phyloP scores from a whole-genome alignment of 2,329 filamentous ascomycete genomes.

The Penicillium sp. region DNA sequence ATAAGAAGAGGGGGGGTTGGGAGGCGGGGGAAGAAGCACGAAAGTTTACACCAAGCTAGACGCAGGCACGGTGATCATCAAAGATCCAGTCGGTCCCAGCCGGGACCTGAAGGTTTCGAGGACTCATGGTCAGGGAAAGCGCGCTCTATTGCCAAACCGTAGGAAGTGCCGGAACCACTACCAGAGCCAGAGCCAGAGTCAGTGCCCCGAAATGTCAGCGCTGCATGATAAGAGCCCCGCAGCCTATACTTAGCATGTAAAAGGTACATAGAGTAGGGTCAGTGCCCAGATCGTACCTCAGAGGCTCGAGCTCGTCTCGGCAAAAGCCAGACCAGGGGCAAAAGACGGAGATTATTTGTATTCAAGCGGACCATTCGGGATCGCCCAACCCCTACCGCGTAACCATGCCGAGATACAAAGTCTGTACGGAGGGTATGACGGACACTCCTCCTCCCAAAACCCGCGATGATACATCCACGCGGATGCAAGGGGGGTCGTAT shows the following conservation, averaged over 20 bases:
- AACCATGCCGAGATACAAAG: conserved; percentile 11
- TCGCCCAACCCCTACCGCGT: conserved; percentile 19
- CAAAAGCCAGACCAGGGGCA: background rate
- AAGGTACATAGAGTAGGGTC: background rate
- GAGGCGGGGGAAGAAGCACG: background rate
- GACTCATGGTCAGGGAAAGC: background rate
- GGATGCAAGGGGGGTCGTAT: conserved; percentile 21
- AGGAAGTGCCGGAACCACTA: no score
- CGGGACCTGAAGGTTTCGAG: conserved; percentile 15
- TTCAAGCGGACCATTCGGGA: conserved; percentile 22
- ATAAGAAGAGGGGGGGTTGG: background rate
- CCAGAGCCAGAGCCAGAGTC: no score
- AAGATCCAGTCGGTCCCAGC: conserved; percentile 12
- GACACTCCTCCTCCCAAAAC: background rate
- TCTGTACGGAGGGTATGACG: conserved; percentile 18
- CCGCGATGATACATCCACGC: conserved; percentile 23
- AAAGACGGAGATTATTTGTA: conserved; percentile 10
- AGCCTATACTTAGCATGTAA: background rate
- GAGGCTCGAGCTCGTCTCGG: background rate
- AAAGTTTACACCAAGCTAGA: conserved; percentile 3
- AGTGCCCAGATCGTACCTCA: conserved; percentile 4
- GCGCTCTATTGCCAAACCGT: no score
- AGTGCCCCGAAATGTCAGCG: background rate
- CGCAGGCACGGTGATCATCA: conserved; percentile 17
- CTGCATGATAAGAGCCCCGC: background rate